Evolutionary conservation across 2,329 filamentous ascomycete species (phyloP).

Genomic region (Immersiporthe knoxdaviesiana): DNA sequence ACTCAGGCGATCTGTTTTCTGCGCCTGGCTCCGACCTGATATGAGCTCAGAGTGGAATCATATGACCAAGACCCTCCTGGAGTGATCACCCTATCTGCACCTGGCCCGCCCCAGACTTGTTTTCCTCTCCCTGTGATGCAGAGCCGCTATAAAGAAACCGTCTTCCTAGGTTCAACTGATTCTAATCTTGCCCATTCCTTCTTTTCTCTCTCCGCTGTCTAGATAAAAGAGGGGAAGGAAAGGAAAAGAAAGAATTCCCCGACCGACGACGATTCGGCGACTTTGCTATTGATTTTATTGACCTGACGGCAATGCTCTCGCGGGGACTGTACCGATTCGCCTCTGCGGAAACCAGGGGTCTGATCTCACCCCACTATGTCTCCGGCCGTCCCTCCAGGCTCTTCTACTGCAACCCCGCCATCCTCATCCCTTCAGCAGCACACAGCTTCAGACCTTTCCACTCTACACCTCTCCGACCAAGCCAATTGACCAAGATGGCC

Average conservation of each 20-base stretch:
- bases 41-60: constrained; percentile 30
- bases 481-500: constrained; percentile 62
- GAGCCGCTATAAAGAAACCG: constrained; percentile 9
- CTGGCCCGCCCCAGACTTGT: background rate
- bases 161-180: background rate
- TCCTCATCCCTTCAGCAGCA: constrained; percentile 34
- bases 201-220: background rate
- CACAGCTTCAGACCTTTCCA: constrained; percentile 29
- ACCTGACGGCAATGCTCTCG: constrained; percentile 16
- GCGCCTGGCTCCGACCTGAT: constrained; percentile 21
- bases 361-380: constrained; percentile 28
- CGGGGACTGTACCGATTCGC: constrained; percentile 26
- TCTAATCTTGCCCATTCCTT: background rate
- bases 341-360: constrained; percentile 24
- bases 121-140: background rate
- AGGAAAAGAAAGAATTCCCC: background rate
- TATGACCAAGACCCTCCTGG: constrained; percentile 19
- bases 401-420: constrained; percentile 36
- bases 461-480: constrained; percentile 29
- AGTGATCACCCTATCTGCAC: constrained; percentile 24
- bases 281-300: constrained; percentile 18
- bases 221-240: background rate
- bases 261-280: constrained; percentile 20
- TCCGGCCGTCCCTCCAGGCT: constrained; percentile 26
- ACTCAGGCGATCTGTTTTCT: constrained; percentile 17